Percentiles rank a stretch among this genome's conserved stretches.
These are phyloP conservation scores for Sphagnum fallax DNA, from an alignment of 228 moss, liverwort and hornwort genomes.

Conservation along the genomic window DNA sequence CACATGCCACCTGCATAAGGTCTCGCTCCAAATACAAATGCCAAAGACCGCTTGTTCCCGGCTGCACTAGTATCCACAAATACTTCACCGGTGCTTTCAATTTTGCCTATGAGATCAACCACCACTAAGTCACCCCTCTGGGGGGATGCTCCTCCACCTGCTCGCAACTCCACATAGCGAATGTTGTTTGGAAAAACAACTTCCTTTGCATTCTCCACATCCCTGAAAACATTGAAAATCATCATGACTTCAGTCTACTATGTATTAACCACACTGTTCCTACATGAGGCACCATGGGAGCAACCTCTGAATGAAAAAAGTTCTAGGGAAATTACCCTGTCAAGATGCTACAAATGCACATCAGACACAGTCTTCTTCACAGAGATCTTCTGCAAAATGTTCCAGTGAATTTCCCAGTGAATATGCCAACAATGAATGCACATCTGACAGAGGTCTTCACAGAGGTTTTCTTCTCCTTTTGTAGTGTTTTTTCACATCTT, in stretches of 20 bases:
- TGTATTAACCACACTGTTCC: no score
- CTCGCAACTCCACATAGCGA: slow-evolving; percentile 62
- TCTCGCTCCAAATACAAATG: slow-evolving; percentile 70
- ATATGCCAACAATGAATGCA: no score
- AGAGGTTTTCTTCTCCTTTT: no score
- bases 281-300: no score
- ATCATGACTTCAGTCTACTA: no score
- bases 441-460: no score
- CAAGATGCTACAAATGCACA: neutral
- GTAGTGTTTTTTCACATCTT: no score
- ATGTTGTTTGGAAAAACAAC: slow-evolving; percentile 61
- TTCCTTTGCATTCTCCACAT: slow-evolving; percentile 61
- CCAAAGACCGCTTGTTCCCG: slow-evolving; percentile 50
- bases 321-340: no score
- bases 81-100: slow-evolving; percentile 39
- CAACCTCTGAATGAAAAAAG: no score
- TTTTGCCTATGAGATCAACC: slow-evolving; percentile 58
- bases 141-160: slow-evolving; percentile 76
- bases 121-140: slow-evolving; percentile 80
- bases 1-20: slow-evolving; percentile 79
- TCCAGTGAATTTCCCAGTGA: no score
- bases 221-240: slow-evolving; percentile 19
- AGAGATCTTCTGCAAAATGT: neutral
- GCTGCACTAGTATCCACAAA: slow-evolving; percentile 59
- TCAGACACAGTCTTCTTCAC: neutral